Evolutionary conservation across 768 basidiomycete genomes (phyloP).

Genomic region (Lentinula detonsa): DNA sequence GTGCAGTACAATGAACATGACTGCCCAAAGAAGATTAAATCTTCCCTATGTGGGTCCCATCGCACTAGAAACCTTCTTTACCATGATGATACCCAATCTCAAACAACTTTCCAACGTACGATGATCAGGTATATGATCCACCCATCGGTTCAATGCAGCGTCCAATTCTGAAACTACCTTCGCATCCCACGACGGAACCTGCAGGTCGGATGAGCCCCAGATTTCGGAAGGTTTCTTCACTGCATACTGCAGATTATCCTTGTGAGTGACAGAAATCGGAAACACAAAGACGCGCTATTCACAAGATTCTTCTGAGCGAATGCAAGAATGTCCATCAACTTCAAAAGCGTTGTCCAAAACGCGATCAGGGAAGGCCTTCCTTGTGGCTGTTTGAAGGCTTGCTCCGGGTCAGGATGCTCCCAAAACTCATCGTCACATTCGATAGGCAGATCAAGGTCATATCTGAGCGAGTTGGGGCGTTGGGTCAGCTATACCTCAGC

Average conservation of each 20-base stretch:
- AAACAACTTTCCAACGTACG: slow-evolving; percentile 13
- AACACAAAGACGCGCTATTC: slow-evolving; percentile 9
- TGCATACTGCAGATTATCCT: not conserved
- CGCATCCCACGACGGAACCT: not conserved
- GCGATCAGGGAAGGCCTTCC: not conserved
- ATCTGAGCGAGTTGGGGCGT: slow-evolving; percentile 29
- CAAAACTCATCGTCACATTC: slow-evolving; percentile 60
- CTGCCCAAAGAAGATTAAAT: slow-evolving; percentile 34
- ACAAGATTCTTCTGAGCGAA: slow-evolving; percentile 46
- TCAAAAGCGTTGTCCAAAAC: slow-evolving; percentile 34
- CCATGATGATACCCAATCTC: not conserved
- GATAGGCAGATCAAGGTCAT: slow-evolving; percentile 47
- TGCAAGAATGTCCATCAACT: slow-evolving; percentile 41
- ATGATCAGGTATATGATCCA: slow-evolving; percentile 40
- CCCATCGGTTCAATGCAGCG: slow-evolving; percentile 53
- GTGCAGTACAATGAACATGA: slow-evolving; percentile 40
- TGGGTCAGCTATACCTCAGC: not conserved
- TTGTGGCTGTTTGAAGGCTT: slow-evolving; percentile 43
- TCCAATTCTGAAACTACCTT: slow-evolving; percentile 25
- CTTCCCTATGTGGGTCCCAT: slow-evolving; percentile 37
- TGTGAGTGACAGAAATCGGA: not conserved
- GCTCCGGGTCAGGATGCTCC: slow-evolving; percentile 32
- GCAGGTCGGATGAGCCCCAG: not conserved
- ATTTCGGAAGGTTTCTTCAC: not conserved
- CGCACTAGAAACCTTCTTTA: slow-evolving; percentile 24